phyloP scores from a whole-genome alignment of 2,329 filamentous ascomycete genomes.

The Massarina eburnea region DNA sequence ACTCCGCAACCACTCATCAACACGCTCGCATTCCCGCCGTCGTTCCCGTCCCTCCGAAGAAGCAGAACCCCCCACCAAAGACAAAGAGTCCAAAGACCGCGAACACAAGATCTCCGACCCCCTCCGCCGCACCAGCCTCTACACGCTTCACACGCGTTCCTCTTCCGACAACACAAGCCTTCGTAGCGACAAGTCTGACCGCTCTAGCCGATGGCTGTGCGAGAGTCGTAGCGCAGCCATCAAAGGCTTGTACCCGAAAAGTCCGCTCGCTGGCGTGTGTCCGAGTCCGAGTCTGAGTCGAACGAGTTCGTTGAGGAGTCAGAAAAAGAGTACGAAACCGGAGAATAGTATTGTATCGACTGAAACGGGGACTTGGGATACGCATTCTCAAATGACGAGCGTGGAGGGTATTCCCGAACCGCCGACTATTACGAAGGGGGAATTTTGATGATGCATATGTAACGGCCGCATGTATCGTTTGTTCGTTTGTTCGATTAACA shows the following conservation, averaged over 20 bases:
- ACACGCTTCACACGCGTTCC: constrained; percentile 28
- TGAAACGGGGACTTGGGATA: constrained; percentile 5
- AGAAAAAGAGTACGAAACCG: constrained; percentile 4
- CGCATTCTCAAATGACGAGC: constrained; percentile 1
- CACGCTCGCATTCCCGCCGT: constrained; percentile 11
- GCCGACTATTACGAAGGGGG: background rate
- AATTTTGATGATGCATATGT: background rate
- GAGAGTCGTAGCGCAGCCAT: constrained; percentile 42
- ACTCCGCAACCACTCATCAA: constrained; percentile 25
- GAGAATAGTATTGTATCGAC: constrained; percentile 1
- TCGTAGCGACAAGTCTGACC: constrained; percentile 11
- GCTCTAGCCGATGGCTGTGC: constrained; percentile 32
- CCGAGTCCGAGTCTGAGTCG: constrained; percentile 5
- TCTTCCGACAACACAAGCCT: constrained; percentile 9
- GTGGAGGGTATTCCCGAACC: background rate
- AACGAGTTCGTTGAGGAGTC: constrained; percentile 9
- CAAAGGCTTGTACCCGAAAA: constrained; percentile 42
- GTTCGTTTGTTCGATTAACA: background rate
- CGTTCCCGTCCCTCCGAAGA: constrained; percentile 29
- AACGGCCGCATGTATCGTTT: background rate
- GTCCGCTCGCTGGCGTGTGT: constrained; percentile 20
- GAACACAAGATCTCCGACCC: constrained; percentile 16
- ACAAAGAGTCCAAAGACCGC: constrained; percentile 16
- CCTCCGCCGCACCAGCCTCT: constrained; percentile 32
- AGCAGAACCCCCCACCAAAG: constrained; percentile 14